Percentiles rank a stretch among this genome's conserved stretches.
These are phyloP conservation scores for Viola odorata DNA, from an alignment of 345 rosid genomes.

Conservation along the genomic window DNA sequence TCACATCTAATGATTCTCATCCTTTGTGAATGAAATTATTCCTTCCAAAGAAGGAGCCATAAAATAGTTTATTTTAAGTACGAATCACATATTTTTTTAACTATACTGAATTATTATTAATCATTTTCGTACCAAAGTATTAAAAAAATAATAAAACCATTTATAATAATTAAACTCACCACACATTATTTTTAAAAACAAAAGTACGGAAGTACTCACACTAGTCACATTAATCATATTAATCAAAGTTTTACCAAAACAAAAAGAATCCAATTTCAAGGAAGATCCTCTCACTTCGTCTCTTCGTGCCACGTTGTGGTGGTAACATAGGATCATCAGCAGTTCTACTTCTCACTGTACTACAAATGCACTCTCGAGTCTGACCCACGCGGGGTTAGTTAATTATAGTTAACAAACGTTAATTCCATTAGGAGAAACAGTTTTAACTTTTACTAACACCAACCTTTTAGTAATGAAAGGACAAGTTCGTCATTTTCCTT, in stretches of 20 bases:
- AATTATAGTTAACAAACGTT: neutral
- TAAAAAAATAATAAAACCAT: too few relatives aligned
- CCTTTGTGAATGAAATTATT: too few relatives aligned
- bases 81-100: too few relatives aligned
- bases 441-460: too few relatives aligned
- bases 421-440: neutral
- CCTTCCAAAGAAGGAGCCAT: too few relatives aligned
- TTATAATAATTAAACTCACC: too few relatives aligned
- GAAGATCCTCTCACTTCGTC: slow-evolving; percentile 14
- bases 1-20: too few relatives aligned
- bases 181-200: too few relatives aligned
- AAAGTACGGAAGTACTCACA: too few relatives aligned
- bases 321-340: neutral
- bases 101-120: too few relatives aligned
- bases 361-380: neutral
- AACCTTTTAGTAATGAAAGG: slow-evolving; percentile 13
- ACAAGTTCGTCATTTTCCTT: slow-evolving; percentile 2
- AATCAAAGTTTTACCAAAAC: too few relatives aligned
- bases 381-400: slow-evolving; percentile 4
- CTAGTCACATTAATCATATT: neutral
- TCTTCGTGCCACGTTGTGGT: slow-evolving; percentile 16
- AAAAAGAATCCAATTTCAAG: slow-evolving; percentile 7
- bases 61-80: neutral
- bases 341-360: neutral
- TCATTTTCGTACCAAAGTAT: too few relatives aligned